Conservation (phyloP, 2,329 filamentous ascomycete species). For the Ciborinia camelliae region DNA sequence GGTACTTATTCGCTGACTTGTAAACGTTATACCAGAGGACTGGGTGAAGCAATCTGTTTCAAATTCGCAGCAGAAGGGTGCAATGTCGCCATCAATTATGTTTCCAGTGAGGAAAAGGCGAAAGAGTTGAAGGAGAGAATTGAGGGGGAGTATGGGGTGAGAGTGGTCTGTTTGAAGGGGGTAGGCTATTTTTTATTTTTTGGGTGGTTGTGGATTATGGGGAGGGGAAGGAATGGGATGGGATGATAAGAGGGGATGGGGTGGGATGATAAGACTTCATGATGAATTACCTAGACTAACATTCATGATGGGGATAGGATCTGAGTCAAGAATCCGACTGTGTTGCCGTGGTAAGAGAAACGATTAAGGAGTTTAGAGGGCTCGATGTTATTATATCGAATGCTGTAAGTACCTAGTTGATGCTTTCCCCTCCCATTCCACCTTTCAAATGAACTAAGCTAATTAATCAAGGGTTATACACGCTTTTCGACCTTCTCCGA, state of each 20-base stretch:
- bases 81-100: constrained; percentile 65
- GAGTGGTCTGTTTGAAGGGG: constrained; percentile 53
- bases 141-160: constrained; percentile 48
- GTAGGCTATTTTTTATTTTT: constrained; percentile 39
- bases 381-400: constrained; percentile 65
- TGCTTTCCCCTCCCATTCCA: not conserved
- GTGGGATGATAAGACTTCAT: not conserved
- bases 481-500: constrained; percentile 33
- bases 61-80: constrained; percentile 61
- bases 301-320: constrained; percentile 43
- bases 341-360: constrained; percentile 49
- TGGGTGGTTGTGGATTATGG: not conserved
- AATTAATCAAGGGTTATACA: constrained; percentile 30
- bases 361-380: constrained; percentile 55
- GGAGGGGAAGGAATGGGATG: not conserved
- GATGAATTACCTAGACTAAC: constrained; percentile 1
- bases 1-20: not conserved
- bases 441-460: not conserved
- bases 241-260: not conserved
- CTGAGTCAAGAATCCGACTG: constrained; percentile 54
- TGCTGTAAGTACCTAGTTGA: constrained; percentile 49
- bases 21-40: constrained; percentile 46
- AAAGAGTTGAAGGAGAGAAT: constrained; percentile 51
- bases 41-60: constrained; percentile 57
- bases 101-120: constrained; percentile 53